Base-by-base conservation (phyloP, 2,329 filamentous ascomycete genomes). In the Neonectria punicea region DNA sequence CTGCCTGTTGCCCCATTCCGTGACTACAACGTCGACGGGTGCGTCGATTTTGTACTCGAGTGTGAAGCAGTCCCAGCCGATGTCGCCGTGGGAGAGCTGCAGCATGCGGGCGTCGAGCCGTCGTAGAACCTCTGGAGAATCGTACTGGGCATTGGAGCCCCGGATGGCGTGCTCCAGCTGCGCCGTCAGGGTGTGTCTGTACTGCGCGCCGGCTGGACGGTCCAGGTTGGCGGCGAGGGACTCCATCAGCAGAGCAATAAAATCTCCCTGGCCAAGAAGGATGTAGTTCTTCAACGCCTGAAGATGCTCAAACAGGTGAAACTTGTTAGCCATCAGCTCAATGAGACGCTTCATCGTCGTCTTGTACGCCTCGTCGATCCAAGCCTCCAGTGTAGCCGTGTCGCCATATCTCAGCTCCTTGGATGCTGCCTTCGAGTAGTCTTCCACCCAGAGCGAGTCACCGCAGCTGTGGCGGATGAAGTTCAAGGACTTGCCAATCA, bases 61-160 rank as follows among this genome's bases (percentile, higher is more conserved):
- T 0, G 96, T 99, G 80, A 99, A 99, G 76, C 97, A 97, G 76
- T 99, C 96, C 96, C 96, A 99, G 54, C 96, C 96, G 58, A 98
- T 98, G 74, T 99, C 96, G 56, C 96, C 96, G 73, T 98, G 94
- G 9, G 92, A 97, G 6, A 98, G 87, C 80, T 98, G 95, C 44
- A 99, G 86, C 95, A 99, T 98, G 67, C 97, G 92, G n/a, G 96
- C 95, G 79, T 99, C 96, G 4, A 99, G 87, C 11, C 96, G 89
- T 5, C 93, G 90, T 30, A 99, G 87, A 5, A 99, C 94, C 76
- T 99, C 97, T 1, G 93, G 89, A 4, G 92, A 92, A 79, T 99
- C 96, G 76, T 94, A 97, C 78, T 99, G 97, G 7, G 96, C 97
- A 77, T 98, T 99, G 11, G 94, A 98, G 65, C 96, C 95, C 60